Evolutionary conservation across 805 yeast genomes (phyloP), one percentile per base, ranked within the genome.

Genomic region (Sugiyamaella mastotermitis): DNA sequence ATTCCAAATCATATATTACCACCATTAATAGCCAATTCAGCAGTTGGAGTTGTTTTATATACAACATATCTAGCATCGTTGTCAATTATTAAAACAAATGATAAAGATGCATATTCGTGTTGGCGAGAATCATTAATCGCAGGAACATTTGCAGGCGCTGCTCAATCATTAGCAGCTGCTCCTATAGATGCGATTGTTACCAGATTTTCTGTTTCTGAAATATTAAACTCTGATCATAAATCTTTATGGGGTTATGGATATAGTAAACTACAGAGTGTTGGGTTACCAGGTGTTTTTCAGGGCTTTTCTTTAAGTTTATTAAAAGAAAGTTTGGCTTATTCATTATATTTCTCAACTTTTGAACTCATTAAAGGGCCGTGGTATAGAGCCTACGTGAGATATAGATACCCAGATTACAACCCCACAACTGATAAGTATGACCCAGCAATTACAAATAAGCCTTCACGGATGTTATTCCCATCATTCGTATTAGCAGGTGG

Each of bases 121-220:
- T 15, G 29, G 13, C 8, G 15, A 3, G 28, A 37, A 25, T 19
- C 67, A n/a, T 75, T 84, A 60, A 59, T 76, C 33, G 85, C 96
- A 0, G 97, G 97, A 0, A 76, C 80, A 40, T 47, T 84, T 0
- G 96, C 96, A 0, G 97, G 97, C 1, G 76, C 80, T 0, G 76
- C 78, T 17, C 95, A 92, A 51, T 82, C 94, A n/a, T 62, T 85
- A 13, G 88, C 85, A 0, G 95, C 95, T 1, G 90, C 96, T 1
- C 97, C 97, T 0, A 69, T 90, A 3, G 97, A 90, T 60, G 95
- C 97, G 5, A 76, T 90, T 3, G 83, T 81, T 53, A 76, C 94
- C 1, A 69, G 97, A 48, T 83, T 88, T 47, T 71, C 78, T 1
- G 80, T 85, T 4, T 74, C 81, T 8, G 95, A 86, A 48, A 62